These are phyloP conservation scores for Trichophaea hybrida DNA, from an alignment of 2,329 filamentous ascomycete genomes.

Conservation along the genomic window DNA sequence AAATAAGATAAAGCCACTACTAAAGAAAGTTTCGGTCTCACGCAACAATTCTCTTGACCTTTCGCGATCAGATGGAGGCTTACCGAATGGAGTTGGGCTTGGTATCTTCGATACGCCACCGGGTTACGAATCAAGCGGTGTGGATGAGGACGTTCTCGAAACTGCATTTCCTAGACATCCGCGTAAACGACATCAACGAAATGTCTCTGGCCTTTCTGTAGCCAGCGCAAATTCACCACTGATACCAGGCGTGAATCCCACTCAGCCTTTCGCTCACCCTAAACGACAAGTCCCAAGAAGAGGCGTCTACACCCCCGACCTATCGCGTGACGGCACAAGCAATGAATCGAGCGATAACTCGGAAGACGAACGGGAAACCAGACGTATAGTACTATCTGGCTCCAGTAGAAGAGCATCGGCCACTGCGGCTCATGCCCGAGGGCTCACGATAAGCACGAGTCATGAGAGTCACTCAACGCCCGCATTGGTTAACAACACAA, in stretches of 20 bases:
- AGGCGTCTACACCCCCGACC: slow-evolving; percentile 18
- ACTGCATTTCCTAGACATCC: slow-evolving; percentile 5
- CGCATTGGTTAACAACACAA: slow-evolving; percentile 2
- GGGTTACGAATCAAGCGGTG: slow-evolving; percentile 21
- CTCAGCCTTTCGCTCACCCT: slow-evolving; percentile 19
- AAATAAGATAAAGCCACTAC: slow-evolving; percentile 23
- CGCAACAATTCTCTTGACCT: slow-evolving; percentile 22
- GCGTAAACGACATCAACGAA: slow-evolving; percentile 15
- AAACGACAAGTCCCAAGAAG: slow-evolving; percentile 22
- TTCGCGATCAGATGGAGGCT: slow-evolving; percentile 22
- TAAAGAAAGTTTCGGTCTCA: slow-evolving; percentile 21
- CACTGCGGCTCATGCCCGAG: background rate
- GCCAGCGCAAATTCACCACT: slow-evolving; percentile 18
- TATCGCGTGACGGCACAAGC: slow-evolving; percentile 18
- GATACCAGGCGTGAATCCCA: slow-evolving; percentile 10
- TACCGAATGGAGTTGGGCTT: slow-evolving; percentile 21
- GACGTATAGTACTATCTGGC: slow-evolving; percentile 19
- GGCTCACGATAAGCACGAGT: background rate
- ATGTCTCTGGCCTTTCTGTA: slow-evolving; percentile 12
- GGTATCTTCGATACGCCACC: slow-evolving; percentile 21
- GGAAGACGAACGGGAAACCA: slow-evolving; percentile 10
- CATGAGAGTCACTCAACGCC: background rate
- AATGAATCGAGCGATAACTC: slow-evolving; percentile 22
- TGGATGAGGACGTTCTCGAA: slow-evolving; percentile 17
- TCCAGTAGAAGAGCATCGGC: slow-evolving; percentile 5